Evolutionary conservation across 1,284 basidiomycete species (phyloP).

Genomic region (Phellopilus nigrolimitatus): DNA sequence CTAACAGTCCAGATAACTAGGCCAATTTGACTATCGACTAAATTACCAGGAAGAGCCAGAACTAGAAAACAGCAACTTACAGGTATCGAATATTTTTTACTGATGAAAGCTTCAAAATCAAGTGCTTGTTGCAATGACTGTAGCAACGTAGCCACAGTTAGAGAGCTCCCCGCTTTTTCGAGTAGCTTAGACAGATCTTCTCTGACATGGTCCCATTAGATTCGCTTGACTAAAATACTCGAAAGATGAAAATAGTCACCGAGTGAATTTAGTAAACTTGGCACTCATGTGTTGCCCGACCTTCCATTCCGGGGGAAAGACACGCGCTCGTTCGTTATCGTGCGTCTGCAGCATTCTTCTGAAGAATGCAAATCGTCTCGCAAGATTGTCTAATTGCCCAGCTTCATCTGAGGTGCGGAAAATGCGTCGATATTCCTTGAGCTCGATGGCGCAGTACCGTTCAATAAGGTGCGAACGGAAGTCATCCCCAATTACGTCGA

Average conservation of each 20-base stretch:
- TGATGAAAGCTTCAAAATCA: constrained; percentile 81
- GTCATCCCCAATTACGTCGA: constrained; percentile 84
- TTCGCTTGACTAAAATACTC: neutral
- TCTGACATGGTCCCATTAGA: constrained; percentile 33
- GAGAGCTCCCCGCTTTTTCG: constrained; percentile 63
- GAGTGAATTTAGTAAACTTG: constrained; percentile 84
- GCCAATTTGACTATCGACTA: constrained; percentile 14
- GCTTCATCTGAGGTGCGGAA: constrained; percentile 91
- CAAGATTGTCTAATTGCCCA: constrained; percentile 94
- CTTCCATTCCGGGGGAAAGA: constrained; percentile 82
- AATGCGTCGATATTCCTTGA: constrained; percentile 96
- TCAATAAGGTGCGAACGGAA: constrained; percentile 80
- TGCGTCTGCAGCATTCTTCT: constrained; percentile 84
- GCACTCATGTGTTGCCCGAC: constrained; percentile 76
- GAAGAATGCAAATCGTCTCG: constrained; percentile 95
- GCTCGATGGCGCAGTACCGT: constrained; percentile 84
- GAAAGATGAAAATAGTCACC: constrained; percentile 39
- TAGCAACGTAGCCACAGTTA: constrained; percentile 74
- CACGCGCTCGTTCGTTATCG: constrained; percentile 79
- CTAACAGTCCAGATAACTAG: constrained; percentile 61
- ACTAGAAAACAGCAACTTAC: constrained; percentile 41
- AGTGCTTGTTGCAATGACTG: constrained; percentile 81
- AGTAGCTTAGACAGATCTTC: constrained; percentile 66
- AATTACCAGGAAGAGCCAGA: neutral
- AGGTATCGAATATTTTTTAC: constrained; percentile 72